Conservation (phyloP, 2,329 filamentous ascomycete species). For the Ceratocystis lukuohia region DNA sequence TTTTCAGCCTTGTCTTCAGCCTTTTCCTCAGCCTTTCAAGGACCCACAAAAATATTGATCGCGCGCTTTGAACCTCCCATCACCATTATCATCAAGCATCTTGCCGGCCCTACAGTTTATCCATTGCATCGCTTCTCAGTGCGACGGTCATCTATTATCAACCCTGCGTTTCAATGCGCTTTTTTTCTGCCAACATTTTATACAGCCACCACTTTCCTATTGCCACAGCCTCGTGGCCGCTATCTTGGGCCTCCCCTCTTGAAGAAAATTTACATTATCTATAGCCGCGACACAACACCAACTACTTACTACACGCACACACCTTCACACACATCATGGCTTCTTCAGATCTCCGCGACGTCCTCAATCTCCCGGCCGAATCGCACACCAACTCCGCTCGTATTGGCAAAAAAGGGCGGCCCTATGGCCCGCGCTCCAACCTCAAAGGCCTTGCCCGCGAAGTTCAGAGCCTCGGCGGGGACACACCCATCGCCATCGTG, state of each 20-base stretch:
- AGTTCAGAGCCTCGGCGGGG: conserved; percentile 51
- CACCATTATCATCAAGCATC: not conserved
- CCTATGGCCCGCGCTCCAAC: conserved; percentile 44
- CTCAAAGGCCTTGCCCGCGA: conserved; percentile 52
- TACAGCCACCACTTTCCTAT: not conserved
- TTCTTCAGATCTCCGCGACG: conserved; percentile 72
- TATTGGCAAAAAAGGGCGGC: conserved; percentile 63
- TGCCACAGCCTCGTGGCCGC: not conserved
- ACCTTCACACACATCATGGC: conserved; percentile 38
- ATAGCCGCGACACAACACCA: conserved; percentile 6
- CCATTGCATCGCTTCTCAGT: not conserved
- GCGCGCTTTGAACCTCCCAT: not conserved
- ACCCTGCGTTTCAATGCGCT: not conserved
- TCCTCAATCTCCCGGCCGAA: conserved; percentile 64
- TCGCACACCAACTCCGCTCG: conserved; percentile 33
- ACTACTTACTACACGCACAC: not conserved
- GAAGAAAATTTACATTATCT: conserved; percentile 6
- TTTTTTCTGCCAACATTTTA: not conserved
- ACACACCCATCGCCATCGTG: conserved; percentile 54
- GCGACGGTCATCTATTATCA: not conserved
- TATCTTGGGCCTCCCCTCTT: not conserved
- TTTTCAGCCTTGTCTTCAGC: not conserved
- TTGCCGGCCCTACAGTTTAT: not conserved
- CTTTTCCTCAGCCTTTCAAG: not conserved
- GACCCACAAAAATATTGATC: not conserved